A percentile compares a stretch with the other conserved stretches of the same genome.
phyloP scores from a whole-genome alignment of 169 alveolate genomes.

The Plasmodium malariae region DNA sequence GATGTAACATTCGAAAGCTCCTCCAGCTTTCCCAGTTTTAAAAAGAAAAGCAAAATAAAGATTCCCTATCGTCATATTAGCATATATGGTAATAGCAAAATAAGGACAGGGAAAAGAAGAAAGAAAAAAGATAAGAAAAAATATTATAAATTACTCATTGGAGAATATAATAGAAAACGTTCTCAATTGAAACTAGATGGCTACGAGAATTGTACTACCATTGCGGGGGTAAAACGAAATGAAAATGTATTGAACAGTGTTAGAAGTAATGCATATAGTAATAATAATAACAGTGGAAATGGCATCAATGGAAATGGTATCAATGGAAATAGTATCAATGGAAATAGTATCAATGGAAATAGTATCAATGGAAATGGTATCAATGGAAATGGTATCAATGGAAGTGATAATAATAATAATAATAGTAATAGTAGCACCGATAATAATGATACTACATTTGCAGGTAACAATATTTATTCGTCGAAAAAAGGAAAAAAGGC shows the following conservation, averaged over 20 bases:
- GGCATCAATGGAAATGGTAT: too few relatives aligned
- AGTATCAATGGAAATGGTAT: too few relatives aligned
- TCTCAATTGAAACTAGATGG: not conserved
- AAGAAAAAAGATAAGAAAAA: slow-evolving; percentile 11
- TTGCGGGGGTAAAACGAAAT: not conserved
- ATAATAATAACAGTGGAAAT: too few relatives aligned
- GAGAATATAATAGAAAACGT: not conserved
- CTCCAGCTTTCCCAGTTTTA: not conserved
- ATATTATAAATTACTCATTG: slow-evolving; percentile 32
- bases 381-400: too few relatives aligned
- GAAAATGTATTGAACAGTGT: not conserved
- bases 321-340: not conserved
- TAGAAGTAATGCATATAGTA: not conserved
- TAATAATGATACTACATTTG: too few relatives aligned
- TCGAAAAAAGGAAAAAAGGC: not conserved
- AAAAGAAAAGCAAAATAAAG: slow-evolving; percentile 9
- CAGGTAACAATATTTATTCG: too few relatives aligned
- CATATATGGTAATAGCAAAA: not conserved
- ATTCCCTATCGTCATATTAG: not conserved
- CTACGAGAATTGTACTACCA: not conserved
- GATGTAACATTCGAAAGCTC: not conserved
- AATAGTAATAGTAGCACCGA: too few relatives aligned
- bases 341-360: not conserved
- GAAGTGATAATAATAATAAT: too few relatives aligned
- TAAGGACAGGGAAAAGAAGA: not conserved